Conservation (phyloP, 495 filamentous ascomycete species). For the Penicillium crystallinum region DNA sequence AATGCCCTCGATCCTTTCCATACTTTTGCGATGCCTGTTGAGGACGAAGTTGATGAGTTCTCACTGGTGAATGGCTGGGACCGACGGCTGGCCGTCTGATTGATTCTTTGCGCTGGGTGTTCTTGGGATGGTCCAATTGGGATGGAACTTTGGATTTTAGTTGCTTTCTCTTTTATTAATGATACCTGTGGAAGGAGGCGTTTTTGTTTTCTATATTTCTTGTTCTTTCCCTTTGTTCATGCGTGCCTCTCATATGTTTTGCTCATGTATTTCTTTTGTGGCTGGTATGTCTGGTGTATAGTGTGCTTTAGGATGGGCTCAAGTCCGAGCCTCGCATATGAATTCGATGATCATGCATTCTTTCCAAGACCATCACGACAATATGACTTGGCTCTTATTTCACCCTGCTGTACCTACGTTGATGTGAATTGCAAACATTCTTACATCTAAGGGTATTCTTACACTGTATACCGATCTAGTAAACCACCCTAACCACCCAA, state of each 20-base stretch:
- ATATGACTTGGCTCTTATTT: neutral
- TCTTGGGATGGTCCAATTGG: neutral
- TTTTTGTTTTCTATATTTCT: neutral
- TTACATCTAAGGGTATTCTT: too few relatives aligned
- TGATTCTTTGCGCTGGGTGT: neutral
- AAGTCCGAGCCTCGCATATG: neutral
- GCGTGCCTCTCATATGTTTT: neutral
- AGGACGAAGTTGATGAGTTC: constrained; percentile 32
- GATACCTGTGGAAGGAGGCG: constrained; percentile 10
- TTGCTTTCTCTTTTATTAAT: neutral
- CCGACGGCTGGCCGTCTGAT: constrained; percentile 36
- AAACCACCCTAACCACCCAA: too few relatives aligned
- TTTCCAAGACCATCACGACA: neutral
- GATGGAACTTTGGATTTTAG: neutral
- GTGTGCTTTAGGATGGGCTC: neutral
- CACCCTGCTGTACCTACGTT: too few relatives aligned
- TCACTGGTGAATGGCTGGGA: constrained; percentile 32
- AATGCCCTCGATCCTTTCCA: constrained; percentile 39
- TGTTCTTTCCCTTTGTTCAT: neutral
- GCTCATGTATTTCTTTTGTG: neutral
- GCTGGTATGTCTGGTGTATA: neutral
- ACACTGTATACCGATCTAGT: too few relatives aligned
- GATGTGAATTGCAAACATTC: too few relatives aligned
- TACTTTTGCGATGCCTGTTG: constrained; percentile 45
- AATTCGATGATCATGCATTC: neutral